Conservation (phyloP, 371 early-diverging fungal species). For the Rhizopus delemar region DNA sequence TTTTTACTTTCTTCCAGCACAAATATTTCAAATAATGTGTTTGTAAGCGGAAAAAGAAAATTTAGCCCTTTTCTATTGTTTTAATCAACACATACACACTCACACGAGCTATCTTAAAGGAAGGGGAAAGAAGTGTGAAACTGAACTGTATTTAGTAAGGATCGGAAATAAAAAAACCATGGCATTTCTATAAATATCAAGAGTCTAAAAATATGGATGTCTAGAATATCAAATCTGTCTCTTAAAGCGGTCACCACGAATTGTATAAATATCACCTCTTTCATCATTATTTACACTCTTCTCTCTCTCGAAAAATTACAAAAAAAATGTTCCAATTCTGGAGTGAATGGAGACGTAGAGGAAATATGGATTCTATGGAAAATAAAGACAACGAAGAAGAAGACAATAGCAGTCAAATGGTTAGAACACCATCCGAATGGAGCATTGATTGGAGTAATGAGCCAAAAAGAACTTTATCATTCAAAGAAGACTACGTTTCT, state of each 20-base stretch:
- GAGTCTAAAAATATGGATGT: neutral
- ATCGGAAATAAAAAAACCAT: no score
- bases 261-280: conserved; percentile 2
- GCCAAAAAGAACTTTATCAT: conserved; percentile 33
- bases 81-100: no score
- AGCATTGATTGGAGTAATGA: conserved; percentile 28
- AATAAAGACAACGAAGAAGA: conserved; percentile 5
- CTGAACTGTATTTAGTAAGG: no score
- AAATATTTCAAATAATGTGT: no score
- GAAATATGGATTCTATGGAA: neutral
- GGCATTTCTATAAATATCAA: neutral
- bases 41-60: no score
- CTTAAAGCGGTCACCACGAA: neutral
- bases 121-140: no score
- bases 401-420: conserved; percentile 4
- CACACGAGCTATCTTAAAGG: no score
- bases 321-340: conserved; percentile 27
- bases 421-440: conserved; percentile 17
- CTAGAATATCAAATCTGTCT: no score
- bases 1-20: no score
- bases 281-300: conserved; percentile 40
- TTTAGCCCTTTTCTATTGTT: no score
- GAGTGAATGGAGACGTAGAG: conserved; percentile 29
- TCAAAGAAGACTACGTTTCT: conserved; percentile 42
- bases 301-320: neutral